These are phyloP conservation scores for Seiridium unicorne DNA, from an alignment of 2,329 filamentous ascomycete species.

Conservation along the genomic window DNA sequence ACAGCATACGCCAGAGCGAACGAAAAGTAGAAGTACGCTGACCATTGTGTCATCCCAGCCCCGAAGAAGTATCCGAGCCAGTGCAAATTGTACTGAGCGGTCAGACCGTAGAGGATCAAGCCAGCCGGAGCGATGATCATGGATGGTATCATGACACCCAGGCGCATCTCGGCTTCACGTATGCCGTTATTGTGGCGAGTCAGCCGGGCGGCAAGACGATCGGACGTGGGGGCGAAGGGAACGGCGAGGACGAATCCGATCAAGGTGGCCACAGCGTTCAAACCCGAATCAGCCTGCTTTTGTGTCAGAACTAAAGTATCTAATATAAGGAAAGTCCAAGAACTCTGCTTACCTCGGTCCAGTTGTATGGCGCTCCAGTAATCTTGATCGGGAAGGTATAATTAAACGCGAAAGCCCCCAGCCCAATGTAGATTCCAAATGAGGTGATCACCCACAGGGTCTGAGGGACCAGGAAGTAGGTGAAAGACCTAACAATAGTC, in stretches of 20 bases:
- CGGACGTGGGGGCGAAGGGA: conserved; percentile 31
- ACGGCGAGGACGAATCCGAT: conserved; percentile 37
- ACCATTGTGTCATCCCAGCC: conserved; percentile 46
- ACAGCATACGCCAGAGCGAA: conserved; percentile 61
- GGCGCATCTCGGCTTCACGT: conserved; percentile 41
- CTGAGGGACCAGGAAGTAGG: conserved; percentile 41
- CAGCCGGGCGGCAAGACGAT: conserved; percentile 35
- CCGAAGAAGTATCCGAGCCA: conserved; percentile 49
- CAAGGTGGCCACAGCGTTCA: conserved; percentile 29
- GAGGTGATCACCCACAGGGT: conserved; percentile 45
- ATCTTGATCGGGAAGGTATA: conserved; percentile 45
- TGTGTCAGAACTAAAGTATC: not conserved
- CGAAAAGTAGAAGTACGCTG: conserved; percentile 53
- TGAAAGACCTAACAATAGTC: conserved; percentile 39
- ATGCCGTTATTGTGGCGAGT: conserved; percentile 37
- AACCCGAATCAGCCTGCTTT: conserved; percentile 23
- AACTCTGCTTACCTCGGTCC: conserved; percentile 25
- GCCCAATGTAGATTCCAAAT: conserved; percentile 43
- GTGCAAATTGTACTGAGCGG: conserved; percentile 36
- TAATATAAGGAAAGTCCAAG: not conserved
- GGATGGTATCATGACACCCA: conserved; percentile 32
- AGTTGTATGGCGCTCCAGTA: conserved; percentile 38
- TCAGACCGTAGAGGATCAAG: conserved; percentile 35
- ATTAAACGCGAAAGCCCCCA: conserved; percentile 44
- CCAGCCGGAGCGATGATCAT: conserved; percentile 32